These are phyloP conservation scores for Hypoxylon sp. DNA, from an alignment of 2,329 filamentous ascomycete species.

Conservation along the genomic window DNA sequence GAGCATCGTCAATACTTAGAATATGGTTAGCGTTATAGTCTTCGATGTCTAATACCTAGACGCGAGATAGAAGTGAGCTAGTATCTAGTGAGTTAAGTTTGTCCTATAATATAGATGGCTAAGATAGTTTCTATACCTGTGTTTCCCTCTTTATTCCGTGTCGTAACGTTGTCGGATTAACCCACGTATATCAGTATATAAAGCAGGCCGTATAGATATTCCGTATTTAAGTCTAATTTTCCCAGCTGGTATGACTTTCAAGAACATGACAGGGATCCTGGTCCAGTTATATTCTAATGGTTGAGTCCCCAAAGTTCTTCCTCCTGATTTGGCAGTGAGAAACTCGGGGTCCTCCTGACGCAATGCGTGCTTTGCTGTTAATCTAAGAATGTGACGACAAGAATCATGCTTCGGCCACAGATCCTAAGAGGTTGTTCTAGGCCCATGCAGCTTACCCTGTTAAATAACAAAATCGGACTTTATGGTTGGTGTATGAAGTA, in stretches of 20 bases:
- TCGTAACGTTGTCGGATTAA: not conserved
- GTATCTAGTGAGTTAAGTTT: no score
- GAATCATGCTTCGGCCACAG: not conserved
- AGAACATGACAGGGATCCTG: not conserved
- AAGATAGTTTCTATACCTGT: not conserved
- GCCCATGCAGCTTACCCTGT: not conserved
- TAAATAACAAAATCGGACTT: not conserved
- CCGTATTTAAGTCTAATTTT: not conserved
- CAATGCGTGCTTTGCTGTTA: not conserved
- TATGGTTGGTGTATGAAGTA: not conserved
- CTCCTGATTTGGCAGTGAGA: not conserved
- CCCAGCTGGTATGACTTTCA: not conserved
- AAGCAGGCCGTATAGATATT: not conserved
- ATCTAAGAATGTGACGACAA: not conserved
- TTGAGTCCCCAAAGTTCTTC: not conserved
- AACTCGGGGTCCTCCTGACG: not conserved
- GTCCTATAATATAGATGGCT: no score
- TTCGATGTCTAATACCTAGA: no score
- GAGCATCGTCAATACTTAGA: no score
- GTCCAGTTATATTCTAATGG: not conserved
- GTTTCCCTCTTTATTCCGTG: not conserved
- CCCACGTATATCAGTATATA: not conserved
- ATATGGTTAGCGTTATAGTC: no score
- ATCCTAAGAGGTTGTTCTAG: not conserved
- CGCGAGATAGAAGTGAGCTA: no score